Base-by-base conservation (phyloP, 1,284 basidiomycete genomes). In the Ceratobasidium theobromae region DNA sequence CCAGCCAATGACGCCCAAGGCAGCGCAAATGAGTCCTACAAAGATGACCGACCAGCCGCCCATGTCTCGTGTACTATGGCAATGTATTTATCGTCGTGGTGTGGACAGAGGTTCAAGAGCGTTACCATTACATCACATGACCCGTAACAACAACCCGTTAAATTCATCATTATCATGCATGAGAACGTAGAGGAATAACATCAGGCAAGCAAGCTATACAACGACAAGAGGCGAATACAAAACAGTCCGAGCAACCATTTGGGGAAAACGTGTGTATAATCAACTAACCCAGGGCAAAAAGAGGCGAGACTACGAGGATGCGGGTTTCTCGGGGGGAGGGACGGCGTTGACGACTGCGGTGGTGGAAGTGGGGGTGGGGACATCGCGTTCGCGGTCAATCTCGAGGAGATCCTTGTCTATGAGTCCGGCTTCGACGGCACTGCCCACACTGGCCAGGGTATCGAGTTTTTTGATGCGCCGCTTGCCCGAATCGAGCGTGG, bases 1-100 rank as follows among this genome's bases (percentile, higher is more conserved):
- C 78, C 86, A 92, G 0, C 84, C 81, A 35, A 79, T 80, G 0
- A 80, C 78, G 79, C 88, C 91, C 25, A 93, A 77, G 0, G 79
- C 88, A n/a, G 33, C 33, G 16, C 43, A 48, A 12, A 82, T 74
- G 11, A 85, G 80, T 48, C 88, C 73, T 53, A 83, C 80, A 49
- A 87, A 77, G 48, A 84, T 71, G 27, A 86, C 76, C n/a, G 83
- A 83, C 54, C 85, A 77, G 66, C 81, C 73, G n/a, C 69, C 62
- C 69, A 70, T 70, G 35, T 11, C 41, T 14, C 35, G 35, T 38
- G 35, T 38, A 16, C 16, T 8, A n/a, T n/a, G n/a, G n/a, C n/a
- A n/a, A n/a, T n/a, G n/a, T n/a, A n/a, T n/a, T n/a, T n/a, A n/a
- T n/a, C 38, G 67, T 64, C 14, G 67, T 43, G 60, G 60, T 43